phyloP scores from a whole-genome alignment of 768 basidiomycete species.

The Russula sp. region DNA sequence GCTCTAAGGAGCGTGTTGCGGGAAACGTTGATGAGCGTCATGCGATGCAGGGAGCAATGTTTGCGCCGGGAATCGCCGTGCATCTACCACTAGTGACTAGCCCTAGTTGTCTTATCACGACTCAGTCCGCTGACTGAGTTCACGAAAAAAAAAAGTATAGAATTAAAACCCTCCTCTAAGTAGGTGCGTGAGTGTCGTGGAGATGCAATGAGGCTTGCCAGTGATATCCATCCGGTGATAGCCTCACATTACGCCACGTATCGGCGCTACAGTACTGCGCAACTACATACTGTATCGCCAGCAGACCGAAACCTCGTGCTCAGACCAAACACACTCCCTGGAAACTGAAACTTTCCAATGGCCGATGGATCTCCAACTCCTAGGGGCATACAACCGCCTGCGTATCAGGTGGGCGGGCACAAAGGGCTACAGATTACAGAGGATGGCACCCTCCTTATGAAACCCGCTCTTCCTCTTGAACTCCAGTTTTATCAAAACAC shows the following conservation, averaged over 20 bases:
- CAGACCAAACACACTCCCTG: not conserved
- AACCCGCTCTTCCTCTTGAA: constrained; percentile 61
- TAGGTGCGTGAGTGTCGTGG: too few species aligned
- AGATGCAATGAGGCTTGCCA: too few species aligned
- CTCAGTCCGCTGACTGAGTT: not conserved
- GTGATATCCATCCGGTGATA: too few species aligned
- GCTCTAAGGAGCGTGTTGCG: not conserved
- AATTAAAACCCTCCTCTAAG: too few species aligned
- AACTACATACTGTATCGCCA: too few species aligned
- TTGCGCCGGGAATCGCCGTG: not conserved
- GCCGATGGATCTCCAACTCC: not conserved
- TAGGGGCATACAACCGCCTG: constrained; percentile 31
- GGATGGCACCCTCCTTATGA: constrained; percentile 76
- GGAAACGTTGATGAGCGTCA: constrained; percentile 1
- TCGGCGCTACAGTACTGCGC: not conserved
- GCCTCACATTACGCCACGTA: not conserved
- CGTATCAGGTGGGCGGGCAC: constrained; percentile 78
- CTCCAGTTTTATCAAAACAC: constrained; percentile 64
- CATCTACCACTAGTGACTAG: not conserved
- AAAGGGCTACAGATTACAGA: constrained; percentile 62
- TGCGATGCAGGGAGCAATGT: not conserved
- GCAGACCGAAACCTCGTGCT: not conserved
- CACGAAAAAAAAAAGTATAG: not conserved
- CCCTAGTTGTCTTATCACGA: too few species aligned
- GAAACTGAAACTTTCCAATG: not conserved